Base-by-base conservation (phyloP, 2,329 filamentous ascomycete genomes). In the Apiospora pterosperma region DNA sequence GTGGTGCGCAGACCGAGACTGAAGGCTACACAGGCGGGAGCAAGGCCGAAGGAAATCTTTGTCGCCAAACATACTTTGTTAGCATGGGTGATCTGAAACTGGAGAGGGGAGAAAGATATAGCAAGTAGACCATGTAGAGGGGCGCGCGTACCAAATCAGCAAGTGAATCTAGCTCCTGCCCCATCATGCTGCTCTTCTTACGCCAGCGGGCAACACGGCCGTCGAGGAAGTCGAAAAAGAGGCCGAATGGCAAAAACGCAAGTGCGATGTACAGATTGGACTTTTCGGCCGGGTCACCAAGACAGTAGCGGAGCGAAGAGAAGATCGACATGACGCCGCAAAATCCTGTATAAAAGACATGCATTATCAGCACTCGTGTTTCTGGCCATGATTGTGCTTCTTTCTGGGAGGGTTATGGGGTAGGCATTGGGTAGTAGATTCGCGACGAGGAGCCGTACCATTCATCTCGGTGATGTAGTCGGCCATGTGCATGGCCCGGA, bases 191-290 rank as follows among this genome's bases (percentile, higher is more conserved):
- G 73, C 92, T 96, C 89, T 97, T 99, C 81, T 93, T 91, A 76
- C 96, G 89, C 96, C 96, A 98, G 69, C 96, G 86, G 68, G 96
- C 96, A 64, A 99, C 94, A 76, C 94, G 96, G 75, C 96, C 96
- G 78, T 99, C 96, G 85, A 98, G 93, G 76, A 97, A 96, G 79
- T 99, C 96, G 78, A 98, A 98, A 82, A 98, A 97, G 14, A 98
- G 83, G 5, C 93, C 94, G 66, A 97, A 92, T 0, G 95, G 95
- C 78, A 98, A 91, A 78, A 97, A 92, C 5, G 83, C 87, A 60
- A 99, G 87, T 2, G 96, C 94, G 38, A 90, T 81, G 86, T 92
- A 98, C 63, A 97, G 81, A 71, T 93, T 90, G 62, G 82, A 82
- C 71, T 88, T 82, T 63, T 90, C 81, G 65, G 84, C 76, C 10